A percentile compares a stretch with the other conserved stretches of the same genome.
Evolutionary conservation across 768 basidiomycete genomes (phyloP).

Genomic region (Artomyces pyxidatus): DNA sequence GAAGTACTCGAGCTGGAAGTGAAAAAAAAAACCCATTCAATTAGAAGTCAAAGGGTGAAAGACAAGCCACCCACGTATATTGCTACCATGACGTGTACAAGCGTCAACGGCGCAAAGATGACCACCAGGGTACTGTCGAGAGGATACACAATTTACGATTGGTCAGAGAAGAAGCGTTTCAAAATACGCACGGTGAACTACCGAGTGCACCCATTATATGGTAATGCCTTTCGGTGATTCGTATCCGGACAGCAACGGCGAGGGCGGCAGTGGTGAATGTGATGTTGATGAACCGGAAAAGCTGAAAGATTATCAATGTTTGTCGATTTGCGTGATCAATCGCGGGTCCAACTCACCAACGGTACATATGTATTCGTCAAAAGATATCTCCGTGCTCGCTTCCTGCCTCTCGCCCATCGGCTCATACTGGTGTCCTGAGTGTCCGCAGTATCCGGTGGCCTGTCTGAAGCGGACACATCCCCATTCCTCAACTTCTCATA

Average conservation of each 20-base stretch:
- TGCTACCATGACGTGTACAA: conserved; percentile 78
- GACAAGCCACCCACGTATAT: conserved; percentile 59
- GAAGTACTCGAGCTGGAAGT: conserved; percentile 78
- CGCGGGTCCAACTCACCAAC: no score
- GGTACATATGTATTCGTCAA: conserved; percentile 73
- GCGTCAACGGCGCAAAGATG: conserved; percentile 76
- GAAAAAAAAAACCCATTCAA: conserved; percentile 12
- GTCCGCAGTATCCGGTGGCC: conserved; percentile 10
- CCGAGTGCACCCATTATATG: conserved; percentile 65
- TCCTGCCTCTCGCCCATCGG: conserved; percentile 29
- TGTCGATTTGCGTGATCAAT: no score
- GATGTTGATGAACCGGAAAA: conserved; percentile 82
- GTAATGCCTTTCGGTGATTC: conserved; percentile 42
- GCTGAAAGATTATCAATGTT: conserved; percentile 30
- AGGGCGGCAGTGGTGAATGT: conserved; percentile 73
- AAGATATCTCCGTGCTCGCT: conserved; percentile 56
- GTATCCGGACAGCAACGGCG: conserved; percentile 71
- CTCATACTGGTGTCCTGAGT: conserved; percentile 14
- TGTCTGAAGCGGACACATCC: not conserved
- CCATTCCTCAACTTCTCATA: conserved; percentile 10
- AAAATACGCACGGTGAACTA: conserved; percentile 60
- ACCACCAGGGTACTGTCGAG: conserved; percentile 63
- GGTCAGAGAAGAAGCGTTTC: not conserved
- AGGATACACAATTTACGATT: conserved; percentile 29
- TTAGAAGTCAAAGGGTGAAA: conserved; percentile 5